Base-by-base conservation (phyloP, 1,139 yeast species). In the Kazachstania sp. region DNA sequence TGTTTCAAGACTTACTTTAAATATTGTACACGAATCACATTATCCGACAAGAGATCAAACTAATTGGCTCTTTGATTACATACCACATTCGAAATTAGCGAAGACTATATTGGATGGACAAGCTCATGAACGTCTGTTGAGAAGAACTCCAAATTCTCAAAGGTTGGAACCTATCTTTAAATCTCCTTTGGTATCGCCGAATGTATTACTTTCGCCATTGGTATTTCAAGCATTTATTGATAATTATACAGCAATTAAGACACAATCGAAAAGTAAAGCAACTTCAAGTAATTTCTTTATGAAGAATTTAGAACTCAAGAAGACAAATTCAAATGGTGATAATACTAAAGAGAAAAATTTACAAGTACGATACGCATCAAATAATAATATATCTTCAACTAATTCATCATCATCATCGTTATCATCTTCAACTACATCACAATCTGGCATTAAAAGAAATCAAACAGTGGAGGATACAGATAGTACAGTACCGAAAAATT, bases 11-110 rank as follows among this genome's bases (percentile, higher is more conserved):
- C 56, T 80, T 23, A 71, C 75, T 42, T 74, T 77, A 15, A 69
- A 72, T 42, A 73, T 75, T 37, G 67, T 80, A 4, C 66, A 61
- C 41, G 67, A 63, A 45, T 64, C 56, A 1, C 67, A 84, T 60
- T 83, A 84, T 55, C 92, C 92, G 2, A 83, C 90, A 1, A 70
- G 74, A 65, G 60, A 75, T 70, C 64, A 72, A 59, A 68, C 70
- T 28, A 78, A 86, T 12, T 70, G 79, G 48, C 63, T 83, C 44
- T 72, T 81, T 54, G 76, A 76, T 20, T 83, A 71, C 56, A 60
- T 59, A 4, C 79, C 88, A 0, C 58, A 61, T 4, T 61, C 71
- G 7, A 56, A 53, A 4, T 51, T 61, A n/a, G 64, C 79, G 0
- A 63, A 76, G 26, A 62, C 73, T 0, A 56, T 80, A 1, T 58